Base-by-base conservation (phyloP, 2,329 filamentous ascomycete genomes). In the Apiospora koreana region DNA sequence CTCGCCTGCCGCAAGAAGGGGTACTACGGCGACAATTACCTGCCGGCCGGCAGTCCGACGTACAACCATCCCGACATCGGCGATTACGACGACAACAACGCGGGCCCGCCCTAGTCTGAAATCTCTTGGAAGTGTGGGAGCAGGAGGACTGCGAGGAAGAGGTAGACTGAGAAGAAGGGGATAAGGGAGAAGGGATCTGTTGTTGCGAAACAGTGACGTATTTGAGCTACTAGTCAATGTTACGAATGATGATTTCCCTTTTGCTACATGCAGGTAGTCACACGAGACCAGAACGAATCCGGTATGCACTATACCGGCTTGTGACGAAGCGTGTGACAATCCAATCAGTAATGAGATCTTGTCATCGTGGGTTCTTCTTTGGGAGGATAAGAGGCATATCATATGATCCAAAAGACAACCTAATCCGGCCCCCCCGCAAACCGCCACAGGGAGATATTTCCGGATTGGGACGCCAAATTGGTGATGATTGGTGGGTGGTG, bases 401-500 rank as follows among this genome's bases (percentile, higher is more conserved):
- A 50, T 14, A 25, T 50, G 46, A 25, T 14, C 46, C 10, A 50
- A 50, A 25, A n/a, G 25, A 58, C 28, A 31, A 9, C 14, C 14
- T 35, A 25, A 6, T 35, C 50, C 28, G 25, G 50, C 35, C 50
- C 7, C 46, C 50, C 50, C 28, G 50, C 50, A 58, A 35, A 18
- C 50, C 28, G 7, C 28, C n/a, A 18, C 16, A 35, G 50, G 50
- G 50, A 58, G 50, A 35, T 58, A n/a, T 58, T 58, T n/a, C 50
- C 50, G 21, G 50, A 58, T 58, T 35, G 28, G 50, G 50, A 58
- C 28, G 28, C 50, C 50, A 58, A 58, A 28, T 58, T 58, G 50
- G 50, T 58, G 50, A 58, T 58, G 50, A 58, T 58, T 58, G 50
- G 50, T 58, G 28, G 50, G 7, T 58, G 50, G 50, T 58, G 50